Conservation (phyloP, 2,329 filamentous ascomycete species). For the Gaeumannomyces sp. region DNA sequence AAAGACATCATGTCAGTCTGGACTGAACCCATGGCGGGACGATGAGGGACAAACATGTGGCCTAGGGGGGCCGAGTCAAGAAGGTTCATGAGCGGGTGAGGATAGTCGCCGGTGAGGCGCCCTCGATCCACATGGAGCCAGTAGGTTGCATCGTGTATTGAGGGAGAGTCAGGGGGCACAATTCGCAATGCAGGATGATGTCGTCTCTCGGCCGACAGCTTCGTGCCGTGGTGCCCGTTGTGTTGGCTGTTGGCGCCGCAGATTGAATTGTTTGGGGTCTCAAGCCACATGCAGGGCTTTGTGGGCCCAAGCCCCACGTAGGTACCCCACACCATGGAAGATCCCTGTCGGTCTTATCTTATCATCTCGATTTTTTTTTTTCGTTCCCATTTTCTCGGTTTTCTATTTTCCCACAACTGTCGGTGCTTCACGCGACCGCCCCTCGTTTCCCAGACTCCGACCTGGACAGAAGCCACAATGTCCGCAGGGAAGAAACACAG, state of each 20-base stretch:
- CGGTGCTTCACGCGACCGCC: not conserved
- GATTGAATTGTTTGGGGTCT: too few relatives aligned
- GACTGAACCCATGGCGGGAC: not conserved
- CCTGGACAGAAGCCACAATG: slow-evolving; percentile 13
- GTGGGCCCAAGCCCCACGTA: too few relatives aligned
- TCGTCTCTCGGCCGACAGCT: not conserved
- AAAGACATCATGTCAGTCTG: not conserved
- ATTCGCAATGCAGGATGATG: not conserved
- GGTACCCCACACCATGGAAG: not conserved
- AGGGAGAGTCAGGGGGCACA: not conserved
- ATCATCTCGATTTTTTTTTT: not conserved
- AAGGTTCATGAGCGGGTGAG: not conserved
- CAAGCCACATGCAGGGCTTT: too few relatives aligned
- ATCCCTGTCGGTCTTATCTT: slow-evolving; percentile 6
- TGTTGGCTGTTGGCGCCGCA: not conserved
- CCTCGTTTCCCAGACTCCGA: not conserved
- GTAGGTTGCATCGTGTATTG: not conserved
- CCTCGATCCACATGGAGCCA: not conserved
- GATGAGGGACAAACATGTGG: too few relatives aligned
- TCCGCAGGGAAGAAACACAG: slow-evolving; percentile 20
- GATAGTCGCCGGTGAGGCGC: not conserved
- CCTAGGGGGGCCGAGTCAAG: not conserved
- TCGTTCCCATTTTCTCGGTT: not conserved
- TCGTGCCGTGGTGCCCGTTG: too few relatives aligned
- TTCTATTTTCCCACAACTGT: not conserved